Conservation (phyloP, 495 filamentous ascomycete species). For the Patellaria atrata region DNA sequence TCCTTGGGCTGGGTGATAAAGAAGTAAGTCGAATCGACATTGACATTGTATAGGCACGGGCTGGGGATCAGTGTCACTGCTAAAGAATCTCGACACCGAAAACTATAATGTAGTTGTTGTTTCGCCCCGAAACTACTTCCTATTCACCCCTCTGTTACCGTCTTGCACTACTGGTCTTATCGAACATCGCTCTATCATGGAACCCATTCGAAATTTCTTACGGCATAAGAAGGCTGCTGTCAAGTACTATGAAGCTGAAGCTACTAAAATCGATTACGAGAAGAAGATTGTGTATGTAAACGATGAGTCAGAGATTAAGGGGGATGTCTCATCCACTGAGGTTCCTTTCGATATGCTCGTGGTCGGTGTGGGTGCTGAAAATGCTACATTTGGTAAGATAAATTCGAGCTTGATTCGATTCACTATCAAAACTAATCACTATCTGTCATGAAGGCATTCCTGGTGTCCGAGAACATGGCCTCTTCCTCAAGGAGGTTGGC, state of each 20-base stretch:
- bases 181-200: slow-evolving; percentile 99
- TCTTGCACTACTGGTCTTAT: slow-evolving; percentile 95
- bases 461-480: slow-evolving; percentile 86
- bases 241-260: slow-evolving; percentile 96
- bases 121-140: slow-evolving; percentile 97
- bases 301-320: slow-evolving; percentile 88
- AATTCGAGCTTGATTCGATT: not conserved
- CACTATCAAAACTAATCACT: slow-evolving; percentile 4
- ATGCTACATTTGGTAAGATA: slow-evolving; percentile 79
- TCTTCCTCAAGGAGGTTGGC: slow-evolving; percentile 95
- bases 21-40: slow-evolving; percentile 1
- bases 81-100: slow-evolving; percentile 95
- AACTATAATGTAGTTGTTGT: slow-evolving; percentile 98
- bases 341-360: slow-evolving; percentile 98
- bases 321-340: slow-evolving; percentile 66
- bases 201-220: slow-evolving; percentile 88
- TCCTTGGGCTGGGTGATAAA: not conserved
- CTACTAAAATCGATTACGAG: slow-evolving; percentile 89
- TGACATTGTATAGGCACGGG: slow-evolving; percentile 53
- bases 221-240: slow-evolving; percentile 82
- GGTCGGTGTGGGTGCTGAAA: slow-evolving; percentile 91
- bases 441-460: slow-evolving; percentile 48
- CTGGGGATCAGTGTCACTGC: slow-evolving; percentile 90
- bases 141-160: slow-evolving; percentile 93
- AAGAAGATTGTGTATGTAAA: slow-evolving; percentile 75